phyloP scores from a whole-genome alignment of 208 protist genomes.

The Trypanosoma caninum region DNA sequence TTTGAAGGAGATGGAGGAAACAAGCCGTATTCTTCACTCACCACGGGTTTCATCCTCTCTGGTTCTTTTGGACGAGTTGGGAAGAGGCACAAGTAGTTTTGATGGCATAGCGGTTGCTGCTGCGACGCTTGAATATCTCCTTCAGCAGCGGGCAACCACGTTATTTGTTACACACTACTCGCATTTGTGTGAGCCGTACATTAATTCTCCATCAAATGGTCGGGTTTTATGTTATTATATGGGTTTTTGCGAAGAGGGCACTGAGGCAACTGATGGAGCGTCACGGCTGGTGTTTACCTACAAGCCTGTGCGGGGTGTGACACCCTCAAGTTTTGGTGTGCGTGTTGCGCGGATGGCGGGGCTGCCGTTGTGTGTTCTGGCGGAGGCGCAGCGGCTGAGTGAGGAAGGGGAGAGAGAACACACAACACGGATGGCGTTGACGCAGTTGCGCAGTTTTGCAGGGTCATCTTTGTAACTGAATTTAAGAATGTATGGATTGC shows the following conservation, averaged over 20 bases:
- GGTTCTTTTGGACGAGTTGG: slow-evolving; percentile 96
- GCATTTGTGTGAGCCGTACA: slow-evolving; percentile 79
- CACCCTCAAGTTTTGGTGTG: slow-evolving; percentile 90
- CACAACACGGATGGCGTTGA: slow-evolving; percentile 22
- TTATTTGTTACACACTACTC: slow-evolving; percentile 97
- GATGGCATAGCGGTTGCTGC: slow-evolving; percentile 94
- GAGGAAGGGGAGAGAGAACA: slow-evolving; percentile 45
- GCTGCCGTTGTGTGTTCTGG: slow-evolving; percentile 65
- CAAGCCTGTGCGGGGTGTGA: slow-evolving; percentile 72
- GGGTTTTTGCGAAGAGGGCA: slow-evolving; percentile 84
- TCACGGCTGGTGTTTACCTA: slow-evolving; percentile 76
- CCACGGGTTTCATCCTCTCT: slow-evolving; percentile 72
- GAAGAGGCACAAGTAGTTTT: slow-evolving; percentile 93
- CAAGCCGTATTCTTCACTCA: slow-evolving; percentile 86
- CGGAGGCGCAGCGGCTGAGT: slow-evolving; percentile 50
- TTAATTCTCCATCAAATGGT: not conserved
- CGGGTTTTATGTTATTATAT: slow-evolving; percentile 81
- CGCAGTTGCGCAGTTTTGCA: slow-evolving; percentile 24
- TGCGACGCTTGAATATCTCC: slow-evolving; percentile 90
- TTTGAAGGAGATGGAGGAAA: slow-evolving; percentile 97
- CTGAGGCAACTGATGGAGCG: slow-evolving; percentile 61
- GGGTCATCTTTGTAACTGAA: not conserved
- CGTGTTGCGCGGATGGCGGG: slow-evolving; percentile 83
- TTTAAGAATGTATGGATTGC: too few relatives aligned
- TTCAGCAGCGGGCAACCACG: slow-evolving; percentile 52